These are phyloP conservation scores for Alliaria petiolata DNA, from an alignment of 345 rosid species.

Conservation along the genomic window DNA sequence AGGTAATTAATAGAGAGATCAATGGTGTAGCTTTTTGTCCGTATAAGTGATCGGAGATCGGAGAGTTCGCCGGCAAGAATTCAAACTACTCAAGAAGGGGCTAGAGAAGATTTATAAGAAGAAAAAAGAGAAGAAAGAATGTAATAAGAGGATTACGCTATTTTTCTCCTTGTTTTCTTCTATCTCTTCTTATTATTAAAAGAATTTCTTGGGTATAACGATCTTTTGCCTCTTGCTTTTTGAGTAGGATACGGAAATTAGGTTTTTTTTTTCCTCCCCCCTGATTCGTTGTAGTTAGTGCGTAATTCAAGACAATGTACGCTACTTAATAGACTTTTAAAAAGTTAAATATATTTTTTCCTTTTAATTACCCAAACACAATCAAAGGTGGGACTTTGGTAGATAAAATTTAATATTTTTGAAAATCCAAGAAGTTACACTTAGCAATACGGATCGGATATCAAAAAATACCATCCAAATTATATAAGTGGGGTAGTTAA, in stretches of 20 bases:
- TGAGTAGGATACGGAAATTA: neutral
- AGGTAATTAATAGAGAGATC: neutral
- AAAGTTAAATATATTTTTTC: too few relatives aligned
- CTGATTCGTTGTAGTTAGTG: neutral
- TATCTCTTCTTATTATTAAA: neutral
- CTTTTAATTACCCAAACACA: too few relatives aligned
- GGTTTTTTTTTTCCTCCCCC: neutral
- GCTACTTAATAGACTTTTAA: too few relatives aligned
- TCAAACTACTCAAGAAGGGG: neutral
- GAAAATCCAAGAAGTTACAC: too few relatives aligned
- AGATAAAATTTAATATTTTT: too few relatives aligned
- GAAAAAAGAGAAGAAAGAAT: neutral
- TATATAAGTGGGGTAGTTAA: too few relatives aligned
- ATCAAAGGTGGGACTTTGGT: too few relatives aligned
- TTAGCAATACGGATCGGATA: too few relatives aligned
- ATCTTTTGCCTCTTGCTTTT: neutral
- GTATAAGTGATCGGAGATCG: neutral
- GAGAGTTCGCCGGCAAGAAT: neutral
- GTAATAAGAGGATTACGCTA: conserved; percentile 8
- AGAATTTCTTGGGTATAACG: neutral
- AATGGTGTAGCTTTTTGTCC: neutral
- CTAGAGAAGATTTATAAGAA: neutral
- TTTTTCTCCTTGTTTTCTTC: neutral
- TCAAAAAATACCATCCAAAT: too few relatives aligned
- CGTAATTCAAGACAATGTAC: neutral